Conservation (phyloP, 1,139 yeast species). For the Blastobotrys indianensis region DNA sequence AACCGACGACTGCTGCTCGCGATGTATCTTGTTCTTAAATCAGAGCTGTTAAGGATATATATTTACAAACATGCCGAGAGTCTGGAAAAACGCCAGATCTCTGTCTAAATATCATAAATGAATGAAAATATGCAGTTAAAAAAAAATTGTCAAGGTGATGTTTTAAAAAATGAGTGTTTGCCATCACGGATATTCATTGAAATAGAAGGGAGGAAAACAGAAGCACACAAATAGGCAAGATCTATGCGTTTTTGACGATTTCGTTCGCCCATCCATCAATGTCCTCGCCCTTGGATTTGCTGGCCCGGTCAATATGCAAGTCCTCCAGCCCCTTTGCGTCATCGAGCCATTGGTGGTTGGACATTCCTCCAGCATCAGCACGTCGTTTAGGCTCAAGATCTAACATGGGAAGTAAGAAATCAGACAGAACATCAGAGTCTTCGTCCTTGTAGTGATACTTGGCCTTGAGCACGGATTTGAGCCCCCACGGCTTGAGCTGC, state of each 20-base stretch:
- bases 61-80: too few relatives aligned
- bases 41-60: too few relatives aligned
- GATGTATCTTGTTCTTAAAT: too few relatives aligned
- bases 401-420: slow-evolving; percentile 69
- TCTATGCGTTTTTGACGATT: slow-evolving; percentile 1
- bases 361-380: slow-evolving; percentile 78
- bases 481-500: slow-evolving; percentile 63
- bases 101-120: too few relatives aligned
- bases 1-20: too few relatives aligned
- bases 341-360: slow-evolving; percentile 69
- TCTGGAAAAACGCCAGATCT: too few relatives aligned
- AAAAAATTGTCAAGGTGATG: too few relatives aligned
- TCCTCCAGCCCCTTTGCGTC: slow-evolving; percentile 58
- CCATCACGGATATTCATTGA: too few relatives aligned
- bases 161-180: too few relatives aligned
- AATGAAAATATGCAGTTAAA: too few relatives aligned
- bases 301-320: slow-evolving; percentile 45
- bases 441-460: slow-evolving; percentile 59
- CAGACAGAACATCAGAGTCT: slow-evolving; percentile 52
- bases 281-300: slow-evolving; percentile 63
- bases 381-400: slow-evolving; percentile 60
- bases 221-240: too few relatives aligned
- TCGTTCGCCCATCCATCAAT: slow-evolving; percentile 66
- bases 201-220: too few relatives aligned
- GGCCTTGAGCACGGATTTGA: slow-evolving; percentile 59